Evolutionary conservation across 2,329 filamentous ascomycete species (phyloP).

Genomic region (Fusarium nisikadoi): DNA sequence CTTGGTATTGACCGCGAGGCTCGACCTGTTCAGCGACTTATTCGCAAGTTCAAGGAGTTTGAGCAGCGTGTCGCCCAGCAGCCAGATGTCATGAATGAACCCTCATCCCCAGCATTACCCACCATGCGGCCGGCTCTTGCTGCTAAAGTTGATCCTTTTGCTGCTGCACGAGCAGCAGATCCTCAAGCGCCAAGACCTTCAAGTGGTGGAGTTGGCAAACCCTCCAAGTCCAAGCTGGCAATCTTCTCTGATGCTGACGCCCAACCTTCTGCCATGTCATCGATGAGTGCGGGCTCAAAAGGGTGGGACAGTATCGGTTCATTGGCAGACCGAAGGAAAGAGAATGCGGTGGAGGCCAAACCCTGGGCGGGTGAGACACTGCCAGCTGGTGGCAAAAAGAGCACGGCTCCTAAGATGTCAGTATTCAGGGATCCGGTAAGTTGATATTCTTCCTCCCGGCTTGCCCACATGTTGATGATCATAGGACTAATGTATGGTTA

Average conservation of each 20-base stretch:
- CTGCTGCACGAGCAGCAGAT: conserved; percentile 64
- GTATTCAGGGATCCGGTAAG: conserved; percentile 95
- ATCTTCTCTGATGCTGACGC: conserved; percentile 87
- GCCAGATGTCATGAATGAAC: conserved; percentile 70
- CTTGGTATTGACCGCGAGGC: conserved; percentile 91
- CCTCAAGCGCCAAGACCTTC: conserved; percentile 72
- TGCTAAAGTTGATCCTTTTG: conserved; percentile 87
- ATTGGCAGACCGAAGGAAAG: conserved; percentile 88
- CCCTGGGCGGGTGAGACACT: conserved; percentile 94
- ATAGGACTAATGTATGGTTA: conserved; percentile 88
- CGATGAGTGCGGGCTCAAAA: conserved; percentile 65
- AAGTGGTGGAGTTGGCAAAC: conserved; percentile 66
- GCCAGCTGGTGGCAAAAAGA: conserved; percentile 86
- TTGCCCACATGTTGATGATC: conserved; percentile 82
- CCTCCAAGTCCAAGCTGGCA: conserved; percentile 82
- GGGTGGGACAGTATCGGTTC: conserved; percentile 96
- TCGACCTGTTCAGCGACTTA: conserved; percentile 79
- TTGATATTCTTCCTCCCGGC: conserved; percentile 50
- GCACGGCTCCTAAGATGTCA: conserved; percentile 78
- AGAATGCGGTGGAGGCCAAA: conserved; percentile 86
- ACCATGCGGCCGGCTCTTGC: conserved; percentile 84
- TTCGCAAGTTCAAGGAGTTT: conserved; percentile 94
- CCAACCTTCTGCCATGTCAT: conserved; percentile 65
- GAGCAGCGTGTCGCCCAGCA: conserved; percentile 78
- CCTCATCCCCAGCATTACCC: conserved; percentile 87